phyloP scores from a whole-genome alignment of 352 stramenopile species.

The Globisporangium iwayamae region DNA sequence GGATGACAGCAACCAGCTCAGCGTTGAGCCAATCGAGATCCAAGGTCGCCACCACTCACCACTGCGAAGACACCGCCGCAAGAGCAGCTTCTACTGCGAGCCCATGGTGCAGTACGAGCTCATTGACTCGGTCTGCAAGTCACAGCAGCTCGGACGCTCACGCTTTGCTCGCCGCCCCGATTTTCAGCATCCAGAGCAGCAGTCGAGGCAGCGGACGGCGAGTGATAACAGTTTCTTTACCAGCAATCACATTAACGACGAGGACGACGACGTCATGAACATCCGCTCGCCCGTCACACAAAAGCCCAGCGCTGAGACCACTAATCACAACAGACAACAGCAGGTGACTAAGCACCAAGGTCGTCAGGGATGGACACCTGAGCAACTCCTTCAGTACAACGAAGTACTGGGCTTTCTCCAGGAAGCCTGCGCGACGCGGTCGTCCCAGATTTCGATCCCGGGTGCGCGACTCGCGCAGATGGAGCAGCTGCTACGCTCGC shows the following conservation, averaged over 20 bases:
- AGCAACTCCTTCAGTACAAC: slow-evolving; percentile 43
- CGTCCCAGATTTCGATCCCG: slow-evolving; percentile 29
- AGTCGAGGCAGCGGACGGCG: background rate
- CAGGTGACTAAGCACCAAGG: background rate
- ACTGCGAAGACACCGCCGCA: background rate
- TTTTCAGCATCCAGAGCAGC: background rate
- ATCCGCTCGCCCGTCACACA: slow-evolving; percentile 26
- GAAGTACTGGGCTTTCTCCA: slow-evolving; percentile 39
- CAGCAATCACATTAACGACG: slow-evolving; percentile 11
- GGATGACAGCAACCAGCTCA: background rate
- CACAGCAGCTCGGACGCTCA: slow-evolving; percentile 9
- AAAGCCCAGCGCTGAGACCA: background rate
- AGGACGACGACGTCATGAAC: slow-evolving; percentile 34
- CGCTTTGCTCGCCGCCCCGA: slow-evolving; percentile 5
- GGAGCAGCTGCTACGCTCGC: slow-evolving; percentile 40
- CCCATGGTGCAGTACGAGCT: slow-evolving; percentile 37
- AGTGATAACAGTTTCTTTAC: slow-evolving; percentile 5
- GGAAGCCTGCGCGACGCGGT: slow-evolving; percentile 23
- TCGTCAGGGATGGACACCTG: slow-evolving; percentile 25
- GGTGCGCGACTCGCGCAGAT: slow-evolving; percentile 36
- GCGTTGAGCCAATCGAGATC: background rate
- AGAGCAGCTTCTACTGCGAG: slow-evolving; percentile 27
- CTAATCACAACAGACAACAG: background rate
- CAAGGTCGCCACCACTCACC: background rate
- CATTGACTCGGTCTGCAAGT: slow-evolving; percentile 24